Base-by-base conservation (phyloP, 1,284 basidiomycete genomes). In the Anthracocystis setariae region DNA sequence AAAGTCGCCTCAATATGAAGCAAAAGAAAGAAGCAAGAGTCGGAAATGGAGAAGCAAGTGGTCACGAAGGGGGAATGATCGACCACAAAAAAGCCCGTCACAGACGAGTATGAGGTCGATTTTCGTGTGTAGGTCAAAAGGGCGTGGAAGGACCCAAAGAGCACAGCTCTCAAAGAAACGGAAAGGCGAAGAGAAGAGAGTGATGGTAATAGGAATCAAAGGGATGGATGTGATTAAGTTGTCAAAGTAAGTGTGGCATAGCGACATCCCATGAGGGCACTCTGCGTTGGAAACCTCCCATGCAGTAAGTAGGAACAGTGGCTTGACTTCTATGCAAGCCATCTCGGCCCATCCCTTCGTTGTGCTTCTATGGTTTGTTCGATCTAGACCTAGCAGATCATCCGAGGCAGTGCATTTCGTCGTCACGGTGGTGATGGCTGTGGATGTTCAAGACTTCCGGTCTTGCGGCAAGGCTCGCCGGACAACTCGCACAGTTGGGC, bases 101-200 rank as follows among this genome's bases (percentile, higher is more conserved):
- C 48, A 47, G 60, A 63, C 60, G 55, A 63, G 33, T 44, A 24
- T 39, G 53, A 32, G 38, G 55, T 54, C 59, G 60, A 69, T 48
- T 33, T 43, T 46, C 37, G 47, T 48, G 46, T 38, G 32, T 8
- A 21, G 7, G 25, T 38, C 10, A 5, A 18, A 55, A 44, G 46
- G 50, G 49, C 50, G 15, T 18, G 21, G 35, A 46, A 12, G 8
- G 25, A 48, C 54, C 54, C 45, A 38, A 65, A 62, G 66, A 69
- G 66, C 59, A 51, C 66, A 69, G 60, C 66, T 69, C 66, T 59
- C 25, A 48, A 58, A 50, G 49, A 60, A 64, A 70, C 48, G 39
- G 49, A 64, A 61, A 32, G 35, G n/a, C 51, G 50, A 38, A 21
- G n/a, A 32, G 32, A 29, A 39, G 21, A 21, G 45, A 35, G 33